Percentiles rank a stretch among this genome's conserved stretches.
phyloP scores from a whole-genome alignment of 2,329 filamentous ascomycete species.

The Penicillium sp. region DNA sequence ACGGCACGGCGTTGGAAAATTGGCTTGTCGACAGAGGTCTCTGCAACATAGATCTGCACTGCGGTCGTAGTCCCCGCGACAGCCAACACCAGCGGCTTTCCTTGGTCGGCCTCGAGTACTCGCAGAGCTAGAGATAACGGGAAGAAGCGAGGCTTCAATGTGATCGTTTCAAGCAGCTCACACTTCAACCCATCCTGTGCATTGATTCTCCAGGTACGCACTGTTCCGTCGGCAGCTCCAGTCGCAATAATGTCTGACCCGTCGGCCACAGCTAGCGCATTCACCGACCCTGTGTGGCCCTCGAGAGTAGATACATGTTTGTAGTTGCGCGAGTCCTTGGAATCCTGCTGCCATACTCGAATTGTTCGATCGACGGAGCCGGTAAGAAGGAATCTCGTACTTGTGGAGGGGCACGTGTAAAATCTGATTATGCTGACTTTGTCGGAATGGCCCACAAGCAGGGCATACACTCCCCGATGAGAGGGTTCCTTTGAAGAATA shows the following conservation, averaged over 20 bases:
- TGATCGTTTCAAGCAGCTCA: slow-evolving; percentile 63
- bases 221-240: slow-evolving; percentile 58
- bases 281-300: slow-evolving; percentile 70
- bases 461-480: slow-evolving; percentile 55
- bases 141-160: slow-evolving; percentile 71
- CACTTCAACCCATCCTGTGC: slow-evolving; percentile 32
- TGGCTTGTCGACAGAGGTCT: slow-evolving; percentile 35
- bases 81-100: slow-evolving; percentile 58
- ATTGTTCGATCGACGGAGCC: slow-evolving; percentile 77
- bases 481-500: slow-evolving; percentile 37
- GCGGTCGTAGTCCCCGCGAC: slow-evolving; percentile 76
- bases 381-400: slow-evolving; percentile 60
- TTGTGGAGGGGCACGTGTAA: slow-evolving; percentile 51
- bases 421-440: slow-evolving; percentile 81
- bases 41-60: slow-evolving; percentile 72
- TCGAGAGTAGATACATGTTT: slow-evolving; percentile 48
- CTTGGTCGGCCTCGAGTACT: slow-evolving; percentile 51
- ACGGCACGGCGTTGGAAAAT: slow-evolving; percentile 69
- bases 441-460: slow-evolving; percentile 72
- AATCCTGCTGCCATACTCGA: slow-evolving; percentile 53
- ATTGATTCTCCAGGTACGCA: slow-evolving; percentile 64
- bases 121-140: slow-evolving; percentile 70
- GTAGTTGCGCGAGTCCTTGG: slow-evolving; percentile 31
- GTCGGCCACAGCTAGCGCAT: slow-evolving; percentile 51
- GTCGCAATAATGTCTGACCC: slow-evolving; percentile 50